Evolutionary conservation across 192 early-diverging fungal genomes (phyloP).

Genomic region (Gryganskiella cystojenkinii): DNA sequence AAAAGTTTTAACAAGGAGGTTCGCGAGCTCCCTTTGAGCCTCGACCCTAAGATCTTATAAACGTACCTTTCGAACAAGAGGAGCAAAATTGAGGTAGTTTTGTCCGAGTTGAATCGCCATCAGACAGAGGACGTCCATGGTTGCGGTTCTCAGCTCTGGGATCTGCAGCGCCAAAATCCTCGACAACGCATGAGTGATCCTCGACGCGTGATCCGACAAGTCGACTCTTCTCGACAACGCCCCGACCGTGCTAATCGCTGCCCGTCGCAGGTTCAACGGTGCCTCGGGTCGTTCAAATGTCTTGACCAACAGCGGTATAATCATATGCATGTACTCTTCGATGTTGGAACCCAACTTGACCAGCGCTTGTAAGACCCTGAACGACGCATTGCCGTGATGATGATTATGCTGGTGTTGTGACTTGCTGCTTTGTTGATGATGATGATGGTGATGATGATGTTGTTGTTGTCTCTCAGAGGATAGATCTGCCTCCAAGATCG

Average conservation of each 20-base stretch:
- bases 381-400: constrained; percentile 53
- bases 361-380: constrained; percentile 81
- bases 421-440: too few species aligned
- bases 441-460: too few species aligned
- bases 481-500: constrained; percentile 84
- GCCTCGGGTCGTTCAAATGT: constrained; percentile 80
- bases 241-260: constrained; percentile 77
- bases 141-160: constrained; percentile 65
- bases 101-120: constrained; percentile 86
- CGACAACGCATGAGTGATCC: constrained; percentile 88
- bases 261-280: constrained; percentile 67
- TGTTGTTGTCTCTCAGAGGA: constrained; percentile 64
- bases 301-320: constrained; percentile 85
- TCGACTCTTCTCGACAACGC: constrained; percentile 81
- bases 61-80: constrained; percentile 83
- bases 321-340: constrained; percentile 92
- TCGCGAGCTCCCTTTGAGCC: too few species aligned
- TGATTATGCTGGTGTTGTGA: too few species aligned
- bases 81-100: constrained; percentile 89
- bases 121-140: constrained; percentile 86
- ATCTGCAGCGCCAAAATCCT: constrained; percentile 70
- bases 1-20: too few species aligned
- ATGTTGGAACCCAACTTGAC: constrained; percentile 86
- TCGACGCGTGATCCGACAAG: constrained; percentile 86
- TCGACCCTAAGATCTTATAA: too few species aligned